Base-by-base conservation (phyloP, 305 asterid species). In the Andrographis paniculata region DNA sequence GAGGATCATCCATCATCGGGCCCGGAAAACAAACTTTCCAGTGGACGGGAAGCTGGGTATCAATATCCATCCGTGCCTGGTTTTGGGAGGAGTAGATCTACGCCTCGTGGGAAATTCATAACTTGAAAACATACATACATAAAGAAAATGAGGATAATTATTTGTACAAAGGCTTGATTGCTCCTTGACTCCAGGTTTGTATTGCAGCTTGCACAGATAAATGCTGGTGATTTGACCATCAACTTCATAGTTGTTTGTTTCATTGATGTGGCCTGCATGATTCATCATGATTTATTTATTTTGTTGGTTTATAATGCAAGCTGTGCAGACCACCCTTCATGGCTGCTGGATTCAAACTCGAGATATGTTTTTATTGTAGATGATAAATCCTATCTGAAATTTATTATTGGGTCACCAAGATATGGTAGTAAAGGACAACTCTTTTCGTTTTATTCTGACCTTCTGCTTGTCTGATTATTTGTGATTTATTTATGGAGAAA, bases 31-130 rank as follows among this genome's bases (percentile, higher is more conserved):
- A 60, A 54, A 50, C 22, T 24, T 35, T 50, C 58, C 19, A 36
- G 40, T 20, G 48, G 42, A 14, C 55, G 24, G 58, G 62, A 62
- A 55, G 16, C 59, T 47, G 61, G 66, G 63, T n/a, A 35, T 35
- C 40, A 27, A 5, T 59, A 62, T 50, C 60, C 80, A 52, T 58
- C 68, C 33, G 35, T 68, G 56, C 64, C 75, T 20, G 80, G 74
- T n/a, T 46, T 66, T 42, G 72, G 55, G 28, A 57, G 80, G 59
- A 74, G 80, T 48, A 55, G 44, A 69, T 69, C 80, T 5, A 73
- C 77, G 7, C 72, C 80, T 53, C 72, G 72, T 19, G 77, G 77
- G 6, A 63, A 67, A 44, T 58, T 65, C 53, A 62, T 66, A 43
- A 56, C 60, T 40, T 66, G 66, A 73, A 17, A 38, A 38, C 10